Conservation (phyloP, 78 protist genomes). For the Emiliania huxleyi region DNA sequence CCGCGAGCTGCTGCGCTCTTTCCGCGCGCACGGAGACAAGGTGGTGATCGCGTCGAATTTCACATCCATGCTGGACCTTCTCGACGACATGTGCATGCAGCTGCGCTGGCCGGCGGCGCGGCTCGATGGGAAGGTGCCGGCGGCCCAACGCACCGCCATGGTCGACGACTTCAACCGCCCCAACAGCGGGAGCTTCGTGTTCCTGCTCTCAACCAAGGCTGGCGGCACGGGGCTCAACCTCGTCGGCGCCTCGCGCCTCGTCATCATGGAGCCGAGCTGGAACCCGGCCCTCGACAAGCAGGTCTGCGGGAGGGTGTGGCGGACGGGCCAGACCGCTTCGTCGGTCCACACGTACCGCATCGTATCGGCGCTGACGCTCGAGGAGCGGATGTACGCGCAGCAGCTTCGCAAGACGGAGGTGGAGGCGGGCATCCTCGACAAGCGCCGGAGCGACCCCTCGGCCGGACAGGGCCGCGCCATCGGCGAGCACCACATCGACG, state of each 20-base stretch:
- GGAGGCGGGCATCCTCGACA: not conserved
- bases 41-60: not conserved
- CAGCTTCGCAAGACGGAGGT: not conserved
- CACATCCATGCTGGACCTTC: not conserved
- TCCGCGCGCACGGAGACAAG: not conserved
- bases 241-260: constrained; percentile 87
- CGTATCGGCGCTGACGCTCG: not conserved
- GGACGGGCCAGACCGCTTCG: not conserved
- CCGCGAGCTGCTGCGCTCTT: constrained; percentile 70
- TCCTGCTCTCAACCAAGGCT: constrained; percentile 80
- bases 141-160: constrained; percentile 46
- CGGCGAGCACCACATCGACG: not conserved
- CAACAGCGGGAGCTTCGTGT: constrained; percentile 26
- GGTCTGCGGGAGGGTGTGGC: not conserved
- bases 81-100: not conserved
- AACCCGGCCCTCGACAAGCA: not conserved
- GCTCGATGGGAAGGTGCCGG: constrained; percentile 61
- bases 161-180: constrained; percentile 76
- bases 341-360: not conserved
- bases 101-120: constrained; percentile 39
- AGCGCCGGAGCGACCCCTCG: not conserved
- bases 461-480: not conserved
- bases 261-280: constrained; percentile 48
- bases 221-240: constrained; percentile 95
- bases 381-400: not conserved